These are phyloP conservation scores for Stagonosporopsis chrysanthemi DNA, from an alignment of 2,329 filamentous ascomycete genomes.

Conservation along the genomic window DNA sequence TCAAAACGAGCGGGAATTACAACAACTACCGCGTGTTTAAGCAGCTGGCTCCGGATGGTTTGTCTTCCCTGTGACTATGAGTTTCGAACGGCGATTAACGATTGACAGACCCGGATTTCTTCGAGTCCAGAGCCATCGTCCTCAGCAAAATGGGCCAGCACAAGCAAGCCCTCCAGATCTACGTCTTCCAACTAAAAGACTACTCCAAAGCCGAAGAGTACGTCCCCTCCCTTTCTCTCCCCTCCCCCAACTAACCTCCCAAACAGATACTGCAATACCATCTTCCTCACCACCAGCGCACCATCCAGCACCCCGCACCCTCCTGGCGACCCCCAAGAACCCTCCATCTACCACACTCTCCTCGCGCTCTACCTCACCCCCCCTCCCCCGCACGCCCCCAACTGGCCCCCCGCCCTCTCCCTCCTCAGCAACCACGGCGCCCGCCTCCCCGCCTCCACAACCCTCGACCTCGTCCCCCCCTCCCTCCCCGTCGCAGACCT, in stretches of 20 bases:
- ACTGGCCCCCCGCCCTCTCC: constrained; percentile 80
- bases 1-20: constrained; percentile 80
- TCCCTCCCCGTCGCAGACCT: constrained; percentile 79
- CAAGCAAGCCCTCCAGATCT: constrained; percentile 94
- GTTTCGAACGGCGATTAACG: constrained; percentile 3
- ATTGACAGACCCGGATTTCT: constrained; percentile 78
- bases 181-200: constrained; percentile 91
- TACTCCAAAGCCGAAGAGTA: constrained; percentile 92
- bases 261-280: constrained; percentile 76
- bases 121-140: constrained; percentile 87
- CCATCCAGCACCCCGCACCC: constrained; percentile 35
- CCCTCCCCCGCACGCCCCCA: constrained; percentile 72
- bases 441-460: constrained; percentile 85
- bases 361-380: constrained; percentile 89
- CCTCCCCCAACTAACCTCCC: constrained; percentile 56
- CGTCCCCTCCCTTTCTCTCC: background rate
- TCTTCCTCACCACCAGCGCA: constrained; percentile 65
- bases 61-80: constrained; percentile 36
- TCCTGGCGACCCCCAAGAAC: constrained; percentile 63
- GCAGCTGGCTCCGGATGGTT: constrained; percentile 81
- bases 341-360: constrained; percentile 90
- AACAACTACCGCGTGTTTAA: constrained; percentile 79
- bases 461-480: constrained; percentile 84
- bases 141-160: constrained; percentile 95
- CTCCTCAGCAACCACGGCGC: constrained; percentile 93